A percentile compares a stretch with the other conserved stretches of the same genome.
Conservation (phyloP, 148 eudicot species). For the Chenopodium album region DNA sequence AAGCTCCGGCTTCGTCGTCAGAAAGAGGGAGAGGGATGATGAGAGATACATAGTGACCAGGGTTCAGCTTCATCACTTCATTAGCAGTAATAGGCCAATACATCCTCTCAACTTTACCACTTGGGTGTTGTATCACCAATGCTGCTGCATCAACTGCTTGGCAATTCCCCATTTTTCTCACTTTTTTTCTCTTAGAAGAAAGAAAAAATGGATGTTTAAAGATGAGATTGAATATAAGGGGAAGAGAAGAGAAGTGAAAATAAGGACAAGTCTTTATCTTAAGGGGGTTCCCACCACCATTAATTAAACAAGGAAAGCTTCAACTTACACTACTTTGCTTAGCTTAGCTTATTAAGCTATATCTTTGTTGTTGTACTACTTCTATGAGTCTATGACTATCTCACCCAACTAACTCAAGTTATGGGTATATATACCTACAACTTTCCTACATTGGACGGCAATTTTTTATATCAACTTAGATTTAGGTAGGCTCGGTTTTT, state of each 20-base stretch:
- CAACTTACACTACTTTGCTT: background rate
- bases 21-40: constrained; percentile 63
- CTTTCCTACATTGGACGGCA: constrained; percentile 18
- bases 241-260: constrained; percentile 4
- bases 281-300: constrained; percentile 31
- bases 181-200: background rate
- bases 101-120: constrained; percentile 70
- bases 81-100: constrained; percentile 67
- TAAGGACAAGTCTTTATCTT: constrained; percentile 24
- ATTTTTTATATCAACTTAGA: background rate
- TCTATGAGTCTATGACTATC: constrained; percentile 3
- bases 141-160: constrained; percentile 98
- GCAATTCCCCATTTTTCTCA: constrained; percentile 79
- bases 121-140: constrained; percentile 86
- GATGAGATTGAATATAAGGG: background rate
- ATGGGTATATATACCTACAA: constrained; percentile 20
- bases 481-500: background rate
- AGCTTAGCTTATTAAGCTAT: background rate
- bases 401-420: constrained; percentile 27
- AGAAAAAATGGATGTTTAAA: background rate
- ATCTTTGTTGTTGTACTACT: constrained; percentile 11
- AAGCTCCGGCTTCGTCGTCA: constrained; percentile 26
- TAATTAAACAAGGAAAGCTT: constrained; percentile 5
- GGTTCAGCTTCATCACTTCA: constrained; percentile 83
- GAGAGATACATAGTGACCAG: constrained; percentile 87